Evolutionary conservation across 1,284 basidiomycete genomes (phyloP).

Genomic region (Wallemia ichthyophaga): DNA sequence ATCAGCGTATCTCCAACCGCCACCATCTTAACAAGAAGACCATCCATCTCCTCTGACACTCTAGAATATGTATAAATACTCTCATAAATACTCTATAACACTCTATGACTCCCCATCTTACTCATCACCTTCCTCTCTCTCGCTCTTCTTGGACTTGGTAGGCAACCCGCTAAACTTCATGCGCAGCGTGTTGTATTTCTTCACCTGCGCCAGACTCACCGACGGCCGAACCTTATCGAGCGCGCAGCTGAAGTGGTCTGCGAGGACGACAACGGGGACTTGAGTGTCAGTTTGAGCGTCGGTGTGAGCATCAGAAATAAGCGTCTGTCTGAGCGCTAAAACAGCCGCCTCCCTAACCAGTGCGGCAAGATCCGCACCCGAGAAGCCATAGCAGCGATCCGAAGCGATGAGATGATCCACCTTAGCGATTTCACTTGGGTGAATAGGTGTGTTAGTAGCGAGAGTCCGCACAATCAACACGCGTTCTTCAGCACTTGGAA

Average conservation of each 20-base stretch:
- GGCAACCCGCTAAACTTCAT: conserved; percentile 44
- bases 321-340: conserved; percentile 36
- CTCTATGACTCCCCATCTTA: too few relatives aligned
- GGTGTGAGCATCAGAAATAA: conserved; percentile 16
- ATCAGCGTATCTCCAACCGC: neutral
- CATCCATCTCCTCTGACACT: too few relatives aligned
- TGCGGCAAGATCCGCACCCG: conserved; percentile 62
- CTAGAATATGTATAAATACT: too few relatives aligned
- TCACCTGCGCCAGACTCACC: conserved; percentile 47
- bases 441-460: conserved; percentile 40
- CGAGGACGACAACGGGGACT: conserved; percentile 24
- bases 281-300: too few relatives aligned
- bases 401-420: conserved; percentile 11
- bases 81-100: too few relatives aligned
- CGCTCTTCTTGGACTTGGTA: conserved; percentile 11
- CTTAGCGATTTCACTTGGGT: conserved; percentile 20
- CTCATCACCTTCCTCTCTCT: too few relatives aligned
- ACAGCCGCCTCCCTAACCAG: conserved; percentile 73
- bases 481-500: conserved; percentile 46
- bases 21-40: too few relatives aligned
- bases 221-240: conserved; percentile 60
- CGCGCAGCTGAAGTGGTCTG: conserved; percentile 39
- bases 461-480: conserved; percentile 53
- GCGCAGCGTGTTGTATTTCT: conserved; percentile 46
- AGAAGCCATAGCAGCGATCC: conserved; percentile 50